A percentile compares a stretch with the other conserved stretches of the same genome.
Conservation (phyloP, 2,329 filamentous ascomycete species). For the Plenodomus lindquistii region DNA sequence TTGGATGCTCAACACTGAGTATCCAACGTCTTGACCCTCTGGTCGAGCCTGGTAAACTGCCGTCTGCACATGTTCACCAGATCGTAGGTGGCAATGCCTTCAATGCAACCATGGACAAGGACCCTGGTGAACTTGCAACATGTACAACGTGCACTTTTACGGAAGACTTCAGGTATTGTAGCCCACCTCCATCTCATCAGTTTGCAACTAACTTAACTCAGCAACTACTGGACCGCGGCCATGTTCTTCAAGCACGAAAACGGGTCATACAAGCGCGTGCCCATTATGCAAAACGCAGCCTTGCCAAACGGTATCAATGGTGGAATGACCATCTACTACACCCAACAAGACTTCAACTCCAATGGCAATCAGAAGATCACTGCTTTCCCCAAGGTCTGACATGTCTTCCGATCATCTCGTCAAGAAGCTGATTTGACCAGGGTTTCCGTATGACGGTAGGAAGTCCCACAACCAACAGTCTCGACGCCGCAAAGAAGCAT, state of each 20-base stretch:
- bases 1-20: constrained; percentile 32
- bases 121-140: constrained; percentile 22
- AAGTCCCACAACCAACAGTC: background rate
- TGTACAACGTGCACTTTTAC: constrained; percentile 32
- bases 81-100: constrained; percentile 35
- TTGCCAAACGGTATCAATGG: constrained; percentile 31
- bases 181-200: constrained; percentile 27
- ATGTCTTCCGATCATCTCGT: no score
- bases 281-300: constrained; percentile 24
- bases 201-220: constrained; percentile 11
- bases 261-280: constrained; percentile 30
- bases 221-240: constrained; percentile 34
- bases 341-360: constrained; percentile 19
- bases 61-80: constrained; percentile 31
- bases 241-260: constrained; percentile 29
- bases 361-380: constrained; percentile 3
- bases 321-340: constrained; percentile 37
- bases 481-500: constrained; percentile 45
- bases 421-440: constrained; percentile 14
- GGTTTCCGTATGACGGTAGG: constrained; percentile 25
- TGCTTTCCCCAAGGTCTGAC: background rate
- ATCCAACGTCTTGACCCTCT: constrained; percentile 31
- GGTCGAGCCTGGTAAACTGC: constrained; percentile 24
- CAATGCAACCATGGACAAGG: constrained; percentile 24
- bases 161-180: constrained; percentile 23